Base-by-base conservation (phyloP, 495 filamentous ascomycete genomes). In the Hypoxylon subgilvum region DNA sequence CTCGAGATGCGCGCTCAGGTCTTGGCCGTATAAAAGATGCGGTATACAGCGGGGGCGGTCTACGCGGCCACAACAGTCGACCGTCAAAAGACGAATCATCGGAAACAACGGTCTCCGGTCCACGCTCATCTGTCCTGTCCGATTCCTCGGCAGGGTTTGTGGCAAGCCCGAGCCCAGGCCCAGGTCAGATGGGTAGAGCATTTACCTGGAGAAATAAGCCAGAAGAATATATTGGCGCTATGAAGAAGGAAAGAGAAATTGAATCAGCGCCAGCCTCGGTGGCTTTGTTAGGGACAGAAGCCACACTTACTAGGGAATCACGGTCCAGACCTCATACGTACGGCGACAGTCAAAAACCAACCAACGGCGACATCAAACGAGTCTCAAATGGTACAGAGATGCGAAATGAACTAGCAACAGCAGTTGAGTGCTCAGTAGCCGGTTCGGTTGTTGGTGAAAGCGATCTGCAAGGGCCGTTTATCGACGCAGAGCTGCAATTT, bases 21-120 rank as follows among this genome's bases (percentile, higher is more conserved):
- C 79, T 97, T 43, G 88, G 86, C 5, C 84, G 88, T 22, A 91
- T 96, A 73, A 89, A 89, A 60, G 90, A 92, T 68, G 91, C 88
- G 3, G 88, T 96, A 16, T 68, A 66, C 23, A 70, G 65, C 19
- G 88, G 88, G 12, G 69, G 72, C 17, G 73, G 79, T 6, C 57
- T 74, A 28, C 76, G 79, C 50, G 74, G 78, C 12, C 81, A 84
- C 36, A 57, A 53, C 21, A 79, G 69, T 48, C 77, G 74, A 12
- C 74, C 76, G 18, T 82, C 81, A 9, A 75, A 70, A 40, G 78
- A 81, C 43, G 70, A 79, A 56, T 57, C 65, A 4, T 61, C 71
- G 5, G 73, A 76, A 30, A 52, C 58, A 4, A 39, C 68, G 31
- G 68, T 66, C 10, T 70, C 72, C 0, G 71, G 70, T 13, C 72